Evolutionary conservation across 495 filamentous ascomycete species (phyloP).

Genomic region (Pseudomonodictys pantanalensis): DNA sequence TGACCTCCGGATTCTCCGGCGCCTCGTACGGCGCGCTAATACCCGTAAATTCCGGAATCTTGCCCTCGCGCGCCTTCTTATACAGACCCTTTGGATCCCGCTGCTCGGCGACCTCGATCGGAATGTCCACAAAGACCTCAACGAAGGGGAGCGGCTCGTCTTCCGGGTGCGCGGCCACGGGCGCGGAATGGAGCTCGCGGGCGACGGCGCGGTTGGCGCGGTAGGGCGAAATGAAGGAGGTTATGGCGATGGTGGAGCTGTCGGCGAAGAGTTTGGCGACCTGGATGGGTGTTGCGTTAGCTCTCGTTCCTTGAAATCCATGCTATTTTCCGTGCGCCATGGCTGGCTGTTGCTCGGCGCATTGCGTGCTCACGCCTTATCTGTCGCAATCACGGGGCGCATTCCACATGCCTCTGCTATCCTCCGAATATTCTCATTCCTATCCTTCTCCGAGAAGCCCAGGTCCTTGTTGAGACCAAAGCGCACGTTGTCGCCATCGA

Average conservation of each 20-base stretch:
- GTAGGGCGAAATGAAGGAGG: slow-evolving; percentile 97
- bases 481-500: slow-evolving; percentile 97
- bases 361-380: slow-evolving; percentile 11
- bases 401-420: slow-evolving; percentile 70
- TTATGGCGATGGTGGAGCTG: slow-evolving; percentile 78
- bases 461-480: slow-evolving; percentile 98
- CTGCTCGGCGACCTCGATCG: slow-evolving; percentile 85
- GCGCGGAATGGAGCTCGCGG: slow-evolving; percentile 66
- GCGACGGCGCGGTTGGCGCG: slow-evolving; percentile 78
- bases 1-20: slow-evolving; percentile 80
- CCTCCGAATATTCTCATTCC: slow-evolving; percentile 94
- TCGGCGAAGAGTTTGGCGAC: slow-evolving; percentile 97
- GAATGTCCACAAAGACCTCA: slow-evolving; percentile 87
- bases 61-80: slow-evolving; percentile 87
- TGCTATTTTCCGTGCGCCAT: background rate
- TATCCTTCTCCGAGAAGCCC: slow-evolving; percentile 86
- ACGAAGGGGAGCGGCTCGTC: slow-evolving; percentile 76
- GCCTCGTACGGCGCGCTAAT: slow-evolving; percentile 92
- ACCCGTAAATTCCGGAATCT: slow-evolving; percentile 97
- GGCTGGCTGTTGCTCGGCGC: background rate
- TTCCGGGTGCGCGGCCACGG: slow-evolving; percentile 43
- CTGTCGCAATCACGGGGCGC: background rate
- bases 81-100: slow-evolving; percentile 96
- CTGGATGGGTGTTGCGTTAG: slow-evolving; percentile 39
- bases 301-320: background rate